Conservation (phyloP, 805 yeast genomes). For the Debaryomyces tyrocola region DNA sequence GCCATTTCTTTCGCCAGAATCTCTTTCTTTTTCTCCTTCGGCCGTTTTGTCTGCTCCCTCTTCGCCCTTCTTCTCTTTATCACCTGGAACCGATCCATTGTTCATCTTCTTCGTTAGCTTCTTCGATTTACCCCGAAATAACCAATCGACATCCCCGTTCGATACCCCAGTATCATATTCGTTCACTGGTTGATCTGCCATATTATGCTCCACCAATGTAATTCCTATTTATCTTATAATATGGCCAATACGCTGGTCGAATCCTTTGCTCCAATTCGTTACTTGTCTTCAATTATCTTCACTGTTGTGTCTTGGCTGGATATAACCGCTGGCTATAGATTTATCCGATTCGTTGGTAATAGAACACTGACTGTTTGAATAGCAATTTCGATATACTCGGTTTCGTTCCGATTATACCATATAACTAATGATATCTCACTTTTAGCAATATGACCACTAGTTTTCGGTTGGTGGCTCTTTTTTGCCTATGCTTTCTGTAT, state of each 20-base stretch:
- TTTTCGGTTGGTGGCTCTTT: too few species aligned
- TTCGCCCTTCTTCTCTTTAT: neutral
- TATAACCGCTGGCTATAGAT: neutral
- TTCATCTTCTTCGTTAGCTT: constrained; percentile 48
- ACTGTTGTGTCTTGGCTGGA: neutral
- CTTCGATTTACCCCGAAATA: constrained; percentile 74
- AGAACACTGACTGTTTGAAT: too few species aligned
- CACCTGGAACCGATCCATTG: neutral
- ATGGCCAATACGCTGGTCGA: too few species aligned
- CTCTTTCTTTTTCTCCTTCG: neutral
- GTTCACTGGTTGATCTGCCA: constrained; percentile 3
- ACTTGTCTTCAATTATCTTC: neutral
- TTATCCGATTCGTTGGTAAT: too few species aligned
- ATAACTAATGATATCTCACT: too few species aligned
- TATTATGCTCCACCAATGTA: neutral
- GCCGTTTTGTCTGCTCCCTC: neutral
- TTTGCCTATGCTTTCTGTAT: too few species aligned
- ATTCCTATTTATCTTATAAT: neutral
- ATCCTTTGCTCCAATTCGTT: neutral
- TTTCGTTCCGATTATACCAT: too few species aligned
- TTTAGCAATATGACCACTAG: too few species aligned
- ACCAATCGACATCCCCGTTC: constrained; percentile 82
- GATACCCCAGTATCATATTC: constrained; percentile 52
- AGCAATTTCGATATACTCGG: too few species aligned
- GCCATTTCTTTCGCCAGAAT: neutral